These are phyloP conservation scores for Cutaneotrichosporon sp. DNA, from an alignment of 1,284 basidiomycete species.

Conservation along the genomic window DNA sequence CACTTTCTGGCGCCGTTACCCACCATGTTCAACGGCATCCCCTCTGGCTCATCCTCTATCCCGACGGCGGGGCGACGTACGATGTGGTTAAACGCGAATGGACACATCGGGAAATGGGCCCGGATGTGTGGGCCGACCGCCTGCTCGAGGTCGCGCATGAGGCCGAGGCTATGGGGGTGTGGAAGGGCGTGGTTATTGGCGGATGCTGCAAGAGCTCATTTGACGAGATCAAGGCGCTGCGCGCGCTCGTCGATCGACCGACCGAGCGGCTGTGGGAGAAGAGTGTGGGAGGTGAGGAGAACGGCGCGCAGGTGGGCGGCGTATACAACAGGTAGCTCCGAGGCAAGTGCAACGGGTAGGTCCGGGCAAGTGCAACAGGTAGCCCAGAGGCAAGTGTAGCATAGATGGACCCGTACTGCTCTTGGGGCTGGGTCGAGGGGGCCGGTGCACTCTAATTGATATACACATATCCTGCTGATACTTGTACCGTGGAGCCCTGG, in stretches of 20 bases:
- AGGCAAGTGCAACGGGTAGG: too few species aligned
- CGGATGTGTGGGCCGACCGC: slow-evolving; percentile 56
- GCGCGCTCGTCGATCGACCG: neutral
- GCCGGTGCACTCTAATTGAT: too few species aligned
- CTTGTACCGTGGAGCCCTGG: too few species aligned
- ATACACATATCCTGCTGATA: too few species aligned
- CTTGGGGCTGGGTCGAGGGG: too few species aligned
- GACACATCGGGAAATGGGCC: slow-evolving; percentile 39
- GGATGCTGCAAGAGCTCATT: slow-evolving; percentile 70
- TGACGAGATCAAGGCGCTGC: slow-evolving; percentile 57
- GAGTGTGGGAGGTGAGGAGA: neutral
- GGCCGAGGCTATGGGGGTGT: slow-evolving; percentile 42
- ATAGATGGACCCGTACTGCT: too few species aligned
- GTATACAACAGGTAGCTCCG: too few species aligned
- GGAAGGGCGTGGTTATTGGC: slow-evolving; percentile 64
- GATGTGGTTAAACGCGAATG: slow-evolving; percentile 59
- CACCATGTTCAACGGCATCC: neutral
- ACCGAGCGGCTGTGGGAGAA: neutral
- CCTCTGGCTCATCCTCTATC: slow-evolving; percentile 63
- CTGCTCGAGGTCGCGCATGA: slow-evolving; percentile 49
- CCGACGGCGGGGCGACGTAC: slow-evolving; percentile 67
- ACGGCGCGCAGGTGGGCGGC: too few species aligned
- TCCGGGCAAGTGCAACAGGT: too few species aligned
- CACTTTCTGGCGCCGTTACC: slow-evolving; percentile 25
- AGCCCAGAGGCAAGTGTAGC: too few species aligned